These are phyloP conservation scores for Knoxia roxburghii DNA, from an alignment of 257 asterid genomes.

Conservation along the genomic window DNA sequence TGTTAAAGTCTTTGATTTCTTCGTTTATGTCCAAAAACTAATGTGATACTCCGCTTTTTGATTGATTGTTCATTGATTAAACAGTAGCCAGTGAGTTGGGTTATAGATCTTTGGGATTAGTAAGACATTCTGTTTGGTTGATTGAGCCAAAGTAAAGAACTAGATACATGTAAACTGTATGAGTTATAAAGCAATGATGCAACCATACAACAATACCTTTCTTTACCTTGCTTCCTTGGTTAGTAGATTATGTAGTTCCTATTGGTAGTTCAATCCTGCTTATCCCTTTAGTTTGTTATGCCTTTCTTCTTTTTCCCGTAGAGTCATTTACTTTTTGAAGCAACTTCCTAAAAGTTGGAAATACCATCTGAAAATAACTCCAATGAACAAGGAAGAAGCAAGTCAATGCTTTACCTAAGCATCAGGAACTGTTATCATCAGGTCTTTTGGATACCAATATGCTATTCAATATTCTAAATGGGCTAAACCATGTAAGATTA, in stretches of 20 bases:
- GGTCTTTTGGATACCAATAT: neutral
- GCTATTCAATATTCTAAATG: too few species aligned
- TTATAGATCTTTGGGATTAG: neutral
- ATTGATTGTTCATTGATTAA: neutral
- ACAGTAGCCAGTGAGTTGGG: neutral
- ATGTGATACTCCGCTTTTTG: neutral
- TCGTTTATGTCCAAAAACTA: too few species aligned
- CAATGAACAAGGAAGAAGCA: neutral
- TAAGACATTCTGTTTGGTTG: neutral
- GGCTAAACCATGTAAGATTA: neutral
- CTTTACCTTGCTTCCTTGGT: neutral
- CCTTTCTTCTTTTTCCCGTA: neutral
- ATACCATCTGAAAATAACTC: neutral
- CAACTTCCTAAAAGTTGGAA: neutral
- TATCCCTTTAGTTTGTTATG: neutral
- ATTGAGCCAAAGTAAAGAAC: neutral
- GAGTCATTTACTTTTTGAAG: neutral
- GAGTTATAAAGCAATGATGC: neutral
- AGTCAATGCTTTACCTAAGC: neutral
- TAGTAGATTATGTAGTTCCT: neutral
- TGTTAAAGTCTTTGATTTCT: neutral
- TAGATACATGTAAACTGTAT: neutral
- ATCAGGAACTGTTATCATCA: neutral
- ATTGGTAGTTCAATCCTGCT: neutral
- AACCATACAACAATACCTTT: neutral